phyloP scores from a whole-genome alignment of 768 basidiomycete species.

The Amanita rimosa region DNA sequence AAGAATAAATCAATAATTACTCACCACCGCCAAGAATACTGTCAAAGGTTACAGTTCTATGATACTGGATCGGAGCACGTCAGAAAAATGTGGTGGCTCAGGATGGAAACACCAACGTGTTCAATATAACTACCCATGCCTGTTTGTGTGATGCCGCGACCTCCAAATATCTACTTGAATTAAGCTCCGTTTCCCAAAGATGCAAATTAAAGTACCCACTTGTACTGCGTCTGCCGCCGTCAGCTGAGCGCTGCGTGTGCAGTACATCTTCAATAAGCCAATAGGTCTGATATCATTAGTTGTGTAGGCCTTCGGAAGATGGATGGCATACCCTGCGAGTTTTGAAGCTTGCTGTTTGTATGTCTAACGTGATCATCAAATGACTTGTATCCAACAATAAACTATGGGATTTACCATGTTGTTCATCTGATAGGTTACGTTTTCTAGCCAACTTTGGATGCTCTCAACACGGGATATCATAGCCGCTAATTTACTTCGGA shows the following conservation, averaged over 20 bases:
- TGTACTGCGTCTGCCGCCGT: conserved; percentile 68
- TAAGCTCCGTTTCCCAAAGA: conserved; percentile 2
- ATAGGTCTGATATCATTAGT: conserved; percentile 35
- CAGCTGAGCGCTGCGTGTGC: conserved; percentile 47
- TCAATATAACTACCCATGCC: conserved; percentile 66
- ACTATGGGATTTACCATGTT: conserved; percentile 42
- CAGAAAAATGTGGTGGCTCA: conserved; percentile 14
- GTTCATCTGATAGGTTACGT: conserved; percentile 77
- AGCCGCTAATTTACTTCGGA: conserved; percentile 76
- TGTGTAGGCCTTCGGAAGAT: conserved; percentile 1
- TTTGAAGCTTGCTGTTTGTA: conserved; percentile 69
- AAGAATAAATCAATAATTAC: neutral
- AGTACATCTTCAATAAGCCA: conserved; percentile 60
- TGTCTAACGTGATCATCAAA: conserved; percentile 19
- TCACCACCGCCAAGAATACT: conserved; percentile 58
- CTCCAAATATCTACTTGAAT: conserved; percentile 56
- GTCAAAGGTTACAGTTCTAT: conserved; percentile 57
- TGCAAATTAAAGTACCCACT: conserved; percentile 13
- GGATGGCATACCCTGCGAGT: conserved; percentile 48
- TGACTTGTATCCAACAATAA: neutral
- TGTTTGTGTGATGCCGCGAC: conserved; percentile 76
- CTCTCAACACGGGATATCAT: conserved; percentile 65
- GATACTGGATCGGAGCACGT: conserved; percentile 27
- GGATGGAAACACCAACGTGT: conserved; percentile 27
- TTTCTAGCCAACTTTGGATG: conserved; percentile 75